phyloP scores from a whole-genome alignment of 2,329 filamentous ascomycete genomes.

The Chaetomiaceae sp. region DNA sequence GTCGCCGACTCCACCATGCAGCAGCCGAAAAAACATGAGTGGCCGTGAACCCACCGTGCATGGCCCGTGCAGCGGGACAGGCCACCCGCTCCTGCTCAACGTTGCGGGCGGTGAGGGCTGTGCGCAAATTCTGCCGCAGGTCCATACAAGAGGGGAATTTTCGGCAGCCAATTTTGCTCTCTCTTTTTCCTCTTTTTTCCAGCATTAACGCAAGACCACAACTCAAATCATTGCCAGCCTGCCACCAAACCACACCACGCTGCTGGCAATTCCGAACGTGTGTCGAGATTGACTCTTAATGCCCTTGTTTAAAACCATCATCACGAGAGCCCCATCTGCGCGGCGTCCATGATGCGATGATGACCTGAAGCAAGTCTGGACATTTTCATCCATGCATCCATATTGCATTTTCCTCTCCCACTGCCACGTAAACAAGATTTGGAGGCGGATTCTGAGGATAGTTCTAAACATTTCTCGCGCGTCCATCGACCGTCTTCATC shows the following conservation, averaged over 20 bases:
- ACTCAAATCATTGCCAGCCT: conserved; percentile 37
- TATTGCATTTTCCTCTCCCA: neutral
- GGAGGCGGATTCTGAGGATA: neutral
- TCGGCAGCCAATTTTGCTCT: conserved; percentile 8
- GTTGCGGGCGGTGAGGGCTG: conserved; percentile 25
- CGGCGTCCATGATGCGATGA: conserved; percentile 63
- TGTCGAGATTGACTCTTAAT: conserved; percentile 52
- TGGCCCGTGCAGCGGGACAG: conserved; percentile 17
- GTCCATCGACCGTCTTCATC: too few species aligned
- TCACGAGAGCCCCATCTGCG: conserved; percentile 61
- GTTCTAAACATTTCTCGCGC: too few species aligned
- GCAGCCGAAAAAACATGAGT: conserved; percentile 21
- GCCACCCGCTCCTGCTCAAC: conserved; percentile 15
- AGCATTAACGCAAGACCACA: conserved; percentile 32
- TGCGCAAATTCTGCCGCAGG: conserved; percentile 14
- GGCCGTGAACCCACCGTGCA: conserved; percentile 3
- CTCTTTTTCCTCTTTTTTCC: conserved; percentile 21
- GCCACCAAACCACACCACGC: conserved; percentile 33
- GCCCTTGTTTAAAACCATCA: conserved; percentile 65
- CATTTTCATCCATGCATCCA: conserved; percentile 38
- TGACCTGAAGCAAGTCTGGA: conserved; percentile 62
- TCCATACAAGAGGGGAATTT: conserved; percentile 16
- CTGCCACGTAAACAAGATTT: conserved; percentile 14
- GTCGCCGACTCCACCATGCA: conserved; percentile 21
- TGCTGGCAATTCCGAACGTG: conserved; percentile 50